Base-by-base conservation (phyloP, 768 basidiomycete genomes). In the Ephemerocybe angulata region DNA sequence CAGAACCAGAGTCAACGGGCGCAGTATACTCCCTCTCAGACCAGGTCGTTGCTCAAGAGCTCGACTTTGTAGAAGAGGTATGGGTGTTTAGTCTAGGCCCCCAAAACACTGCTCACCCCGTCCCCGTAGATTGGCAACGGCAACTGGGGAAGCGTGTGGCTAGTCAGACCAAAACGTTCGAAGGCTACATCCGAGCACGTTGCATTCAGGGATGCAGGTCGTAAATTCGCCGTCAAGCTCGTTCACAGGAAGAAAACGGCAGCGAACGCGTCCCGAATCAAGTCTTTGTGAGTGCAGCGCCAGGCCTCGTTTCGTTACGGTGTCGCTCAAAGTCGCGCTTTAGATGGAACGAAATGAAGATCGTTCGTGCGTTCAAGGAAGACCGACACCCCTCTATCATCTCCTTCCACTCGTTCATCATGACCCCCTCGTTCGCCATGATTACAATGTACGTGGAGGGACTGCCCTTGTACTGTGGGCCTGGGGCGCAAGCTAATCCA, bases 321-420 rank as follows among this genome's bases (percentile, higher is more conserved):
- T 33, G 50, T 19, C 33, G 43, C 35, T 38, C 15, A 47, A 40
- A 30, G 35, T 53, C 38, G n/a, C 41, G 30, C 19, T 11, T 35
- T 53, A 93, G 90, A 74, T 93, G 94, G 94, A 95, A 94, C 65
- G 94, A 98, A 76, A 95, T 95, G 93, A 96, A 96, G 79, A 88
- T 95, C 62, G 85, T 98, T 56, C 80, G 90, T 61, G 76, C 85
- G 11, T 84, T 98, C 69, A 89, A 88, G 73, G 72, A 84, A 42
- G 87, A 93, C 62, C 84, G 87, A 8, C 96, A 98, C 66, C 94
- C 93, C 0, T 90, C 90, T 57, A 88, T 98, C 70, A 89, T 98
- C 58, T 83, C 85, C 11, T 98, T 98, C 71, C 87, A 94, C 64
- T 88, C 90, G 3, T 98, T 98, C 77, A 87, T 96, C 66, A 90